A percentile compares a stretch with the other conserved stretches of the same genome.
These are phyloP conservation scores for Coemansia sp. DNA, from an alignment of 192 early-diverging fungal genomes.

Conservation along the genomic window DNA sequence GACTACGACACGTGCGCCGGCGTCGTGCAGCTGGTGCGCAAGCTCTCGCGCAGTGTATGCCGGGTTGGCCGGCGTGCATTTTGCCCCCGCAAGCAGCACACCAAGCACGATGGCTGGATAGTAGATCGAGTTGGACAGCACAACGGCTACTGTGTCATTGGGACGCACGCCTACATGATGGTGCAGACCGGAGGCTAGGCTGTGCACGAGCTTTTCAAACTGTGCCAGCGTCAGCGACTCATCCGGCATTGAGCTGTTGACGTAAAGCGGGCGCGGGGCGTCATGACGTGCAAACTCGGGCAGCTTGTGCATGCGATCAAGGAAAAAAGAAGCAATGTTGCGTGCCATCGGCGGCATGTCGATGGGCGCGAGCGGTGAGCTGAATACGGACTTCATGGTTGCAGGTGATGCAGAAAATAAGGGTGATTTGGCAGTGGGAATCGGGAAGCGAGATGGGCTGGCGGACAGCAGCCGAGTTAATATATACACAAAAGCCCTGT, in stretches of 20 bases:
- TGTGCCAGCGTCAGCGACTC: slow-evolving; percentile 8
- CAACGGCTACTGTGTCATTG: slow-evolving; percentile 71
- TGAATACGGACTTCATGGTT: not conserved
- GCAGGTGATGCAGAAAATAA: not conserved
- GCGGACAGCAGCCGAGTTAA: too few relatives aligned
- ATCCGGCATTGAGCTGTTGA: slow-evolving; percentile 7
- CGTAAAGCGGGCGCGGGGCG: slow-evolving; percentile 17
- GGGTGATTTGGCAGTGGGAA: too few relatives aligned
- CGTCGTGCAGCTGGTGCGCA: slow-evolving; percentile 70
- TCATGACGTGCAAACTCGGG: not conserved
- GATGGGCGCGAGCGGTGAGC: slow-evolving; percentile 8
- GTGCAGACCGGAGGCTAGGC: slow-evolving; percentile 34
- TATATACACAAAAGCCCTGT: too few relatives aligned
- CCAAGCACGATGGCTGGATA: slow-evolving; percentile 62
- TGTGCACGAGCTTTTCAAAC: slow-evolving; percentile 12
- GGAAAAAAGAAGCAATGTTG: slow-evolving; percentile 6
- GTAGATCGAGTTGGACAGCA: slow-evolving; percentile 67
- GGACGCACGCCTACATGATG: slow-evolving; percentile 55
- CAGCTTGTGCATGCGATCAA: slow-evolving; percentile 1
- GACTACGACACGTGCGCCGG: slow-evolving; percentile 64
- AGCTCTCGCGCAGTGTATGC: slow-evolving; percentile 75
- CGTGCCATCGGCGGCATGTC: not conserved
- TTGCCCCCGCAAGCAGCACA: slow-evolving; percentile 59
- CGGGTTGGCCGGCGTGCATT: slow-evolving; percentile 75
- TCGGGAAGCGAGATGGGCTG: too few relatives aligned